Conservation (phyloP, 2,329 filamentous ascomycete genomes). For the Xylariomycetidae sp. region DNA sequence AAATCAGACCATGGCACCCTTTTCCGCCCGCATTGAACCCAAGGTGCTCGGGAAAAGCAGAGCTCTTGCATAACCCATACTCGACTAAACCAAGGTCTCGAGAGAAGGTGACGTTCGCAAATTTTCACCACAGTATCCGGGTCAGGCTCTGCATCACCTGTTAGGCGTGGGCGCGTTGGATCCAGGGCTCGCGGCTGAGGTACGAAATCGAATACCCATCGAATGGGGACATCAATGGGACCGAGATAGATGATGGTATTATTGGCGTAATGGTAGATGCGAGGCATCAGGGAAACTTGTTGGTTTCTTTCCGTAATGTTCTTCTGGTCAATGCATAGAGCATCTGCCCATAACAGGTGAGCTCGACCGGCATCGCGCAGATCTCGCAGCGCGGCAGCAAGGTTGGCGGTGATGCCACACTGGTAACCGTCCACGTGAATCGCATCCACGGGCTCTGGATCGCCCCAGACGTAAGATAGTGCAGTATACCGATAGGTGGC, state of each 20-base stretch:
- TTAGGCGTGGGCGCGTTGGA: too few relatives aligned
- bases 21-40: conserved; percentile 7
- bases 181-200: background rate
- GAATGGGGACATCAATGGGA: background rate
- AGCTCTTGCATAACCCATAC: conserved; percentile 10
- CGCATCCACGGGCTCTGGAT: background rate
- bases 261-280: conserved; percentile 6
- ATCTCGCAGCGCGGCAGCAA: conserved; percentile 2
- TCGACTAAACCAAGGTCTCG: conserved; percentile 8
- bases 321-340: conserved; percentile 6
- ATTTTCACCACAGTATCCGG: too few relatives aligned
- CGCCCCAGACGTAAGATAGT: conserved; percentile 4
- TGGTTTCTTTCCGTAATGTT: conserved; percentile 5
- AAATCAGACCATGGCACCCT: conserved; percentile 5
- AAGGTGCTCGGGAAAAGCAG: conserved; percentile 6
- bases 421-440: background rate
- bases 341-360: conserved; percentile 4
- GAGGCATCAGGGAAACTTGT: conserved; percentile 7
- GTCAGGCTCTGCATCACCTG: too few relatives aligned
- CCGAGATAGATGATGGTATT: conserved; percentile 8
- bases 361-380: background rate
- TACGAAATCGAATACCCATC: background rate
- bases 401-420: conserved; percentile 1
- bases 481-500: too few relatives aligned
- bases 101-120: too few relatives aligned